Conservation (phyloP, 192 early-diverging fungal genomes). For the Entomortierella lignicola region DNA sequence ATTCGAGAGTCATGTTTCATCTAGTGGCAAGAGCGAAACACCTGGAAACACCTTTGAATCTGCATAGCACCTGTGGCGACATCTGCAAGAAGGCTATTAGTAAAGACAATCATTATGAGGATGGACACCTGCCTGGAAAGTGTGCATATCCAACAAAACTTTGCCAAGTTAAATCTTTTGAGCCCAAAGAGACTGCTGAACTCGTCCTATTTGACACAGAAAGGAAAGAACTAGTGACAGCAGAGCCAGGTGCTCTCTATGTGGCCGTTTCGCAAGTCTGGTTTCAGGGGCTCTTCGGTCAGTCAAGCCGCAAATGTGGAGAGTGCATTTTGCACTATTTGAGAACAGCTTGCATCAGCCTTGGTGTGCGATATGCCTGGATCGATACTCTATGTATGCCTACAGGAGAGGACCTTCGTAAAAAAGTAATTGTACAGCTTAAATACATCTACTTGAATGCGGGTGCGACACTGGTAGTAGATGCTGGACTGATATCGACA, state of each 20-base stretch:
- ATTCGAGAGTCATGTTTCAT: constrained; percentile 2
- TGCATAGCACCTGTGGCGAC: constrained; percentile 9
- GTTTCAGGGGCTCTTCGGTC: constrained; percentile 28
- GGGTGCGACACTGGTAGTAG: constrained; percentile 14
- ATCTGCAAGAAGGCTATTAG: constrained; percentile 6
- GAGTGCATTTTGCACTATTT: constrained; percentile 5
- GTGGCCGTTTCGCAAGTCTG: constrained; percentile 21
- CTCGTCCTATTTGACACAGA: constrained; percentile 18
- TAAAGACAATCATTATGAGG: neutral
- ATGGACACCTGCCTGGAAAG: constrained; percentile 3
- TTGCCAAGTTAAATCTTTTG: neutral
- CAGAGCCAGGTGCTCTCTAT: neutral
- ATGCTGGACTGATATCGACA: constrained; percentile 18
- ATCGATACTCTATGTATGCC: constrained; percentile 27
- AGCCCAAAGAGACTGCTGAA: constrained; percentile 10
- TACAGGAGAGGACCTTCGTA: neutral
- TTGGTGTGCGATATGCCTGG: constrained; percentile 23
- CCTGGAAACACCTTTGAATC: neutral
- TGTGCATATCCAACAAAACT: too few species aligned
- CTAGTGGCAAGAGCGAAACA: constrained; percentile 11
- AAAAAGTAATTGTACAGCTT: constrained; percentile 11
- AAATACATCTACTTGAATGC: constrained; percentile 15
- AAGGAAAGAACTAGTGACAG: neutral
- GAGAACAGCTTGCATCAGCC: neutral
- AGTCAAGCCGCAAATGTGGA: constrained; percentile 7